A percentile compares a stretch with the other conserved stretches of the same genome.
phyloP scores from a whole-genome alignment of 2,329 filamentous ascomycete genomes.

The Epichloe glyceriae region DNA sequence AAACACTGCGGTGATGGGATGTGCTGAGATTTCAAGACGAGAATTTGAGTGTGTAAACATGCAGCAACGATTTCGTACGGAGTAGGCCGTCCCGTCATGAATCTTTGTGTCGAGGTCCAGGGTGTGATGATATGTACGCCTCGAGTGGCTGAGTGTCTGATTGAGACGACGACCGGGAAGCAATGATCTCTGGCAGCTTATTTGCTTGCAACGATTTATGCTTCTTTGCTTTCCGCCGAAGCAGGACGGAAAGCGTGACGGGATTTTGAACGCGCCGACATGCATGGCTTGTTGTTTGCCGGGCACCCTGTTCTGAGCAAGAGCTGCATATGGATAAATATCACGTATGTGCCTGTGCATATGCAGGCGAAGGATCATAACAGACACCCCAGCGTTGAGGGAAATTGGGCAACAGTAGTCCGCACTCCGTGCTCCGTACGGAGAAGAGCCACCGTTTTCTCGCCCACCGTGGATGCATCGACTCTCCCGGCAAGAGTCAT shows the following conservation, averaged over 20 bases:
- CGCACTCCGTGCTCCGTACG: no score
- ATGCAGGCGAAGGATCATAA: no score
- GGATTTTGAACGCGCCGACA: background rate
- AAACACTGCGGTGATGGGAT: no score
- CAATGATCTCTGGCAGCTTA: background rate
- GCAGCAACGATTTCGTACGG: background rate
- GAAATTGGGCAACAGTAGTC: no score
- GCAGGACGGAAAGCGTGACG: background rate
- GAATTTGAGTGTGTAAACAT: no score
- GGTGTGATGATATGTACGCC: background rate
- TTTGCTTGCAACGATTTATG: slow-evolving; percentile 1
- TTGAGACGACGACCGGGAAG: background rate
- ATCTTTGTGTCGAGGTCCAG: no score
- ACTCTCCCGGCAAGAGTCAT: no score
- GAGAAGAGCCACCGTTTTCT: no score
- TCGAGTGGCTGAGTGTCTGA: background rate
- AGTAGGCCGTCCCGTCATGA: background rate
- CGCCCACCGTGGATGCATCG: no score
- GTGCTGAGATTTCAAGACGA: background rate
- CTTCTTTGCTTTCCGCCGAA: background rate
- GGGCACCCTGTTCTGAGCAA: background rate
- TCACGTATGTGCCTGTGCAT: background rate
- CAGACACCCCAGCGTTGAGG: no score
- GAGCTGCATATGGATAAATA: background rate
- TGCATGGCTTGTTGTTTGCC: background rate